Evolutionary conservation across 2,329 filamentous ascomycete genomes (phyloP).

Genomic region (Byssochlamys sp.): DNA sequence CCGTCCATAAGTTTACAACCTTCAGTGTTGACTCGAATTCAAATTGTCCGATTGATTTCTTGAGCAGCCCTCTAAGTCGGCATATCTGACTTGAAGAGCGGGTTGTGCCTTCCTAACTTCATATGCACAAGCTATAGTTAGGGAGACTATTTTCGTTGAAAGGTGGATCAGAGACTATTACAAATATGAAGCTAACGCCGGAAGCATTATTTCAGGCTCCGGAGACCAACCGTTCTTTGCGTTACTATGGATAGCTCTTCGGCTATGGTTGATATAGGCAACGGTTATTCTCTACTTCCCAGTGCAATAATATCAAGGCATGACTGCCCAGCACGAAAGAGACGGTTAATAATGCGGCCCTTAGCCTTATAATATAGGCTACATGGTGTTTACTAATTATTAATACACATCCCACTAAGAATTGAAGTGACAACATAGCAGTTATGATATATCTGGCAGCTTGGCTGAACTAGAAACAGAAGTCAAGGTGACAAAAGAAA

Average conservation of each 20-base stretch:
- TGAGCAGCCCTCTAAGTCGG: background rate
- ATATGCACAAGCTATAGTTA: no score
- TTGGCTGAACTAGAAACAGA: background rate
- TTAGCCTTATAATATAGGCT: background rate
- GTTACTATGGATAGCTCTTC: background rate
- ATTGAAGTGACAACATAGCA: background rate
- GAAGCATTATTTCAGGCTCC: background rate
- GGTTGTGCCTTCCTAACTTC: no score
- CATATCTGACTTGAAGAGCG: no score
- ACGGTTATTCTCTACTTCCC: background rate
- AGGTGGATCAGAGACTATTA: no score
- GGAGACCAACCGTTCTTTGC: background rate
- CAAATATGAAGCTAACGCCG: background rate
- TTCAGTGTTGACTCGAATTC: background rate
- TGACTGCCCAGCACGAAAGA: background rate
- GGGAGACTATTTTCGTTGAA: no score
- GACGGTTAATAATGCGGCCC: background rate
- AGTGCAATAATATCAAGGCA: background rate
- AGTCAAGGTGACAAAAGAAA: background rate
- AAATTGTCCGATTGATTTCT: background rate
- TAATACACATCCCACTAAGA: background rate
- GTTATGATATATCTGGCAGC: background rate
- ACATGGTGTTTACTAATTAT: background rate
- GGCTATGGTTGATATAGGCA: background rate
- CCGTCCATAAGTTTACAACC: background rate